A percentile compares a stretch with the other conserved stretches of the same genome.
These are phyloP conservation scores for Teunomyces atbi DNA, from an alignment of 805 yeast species.

Conservation along the genomic window DNA sequence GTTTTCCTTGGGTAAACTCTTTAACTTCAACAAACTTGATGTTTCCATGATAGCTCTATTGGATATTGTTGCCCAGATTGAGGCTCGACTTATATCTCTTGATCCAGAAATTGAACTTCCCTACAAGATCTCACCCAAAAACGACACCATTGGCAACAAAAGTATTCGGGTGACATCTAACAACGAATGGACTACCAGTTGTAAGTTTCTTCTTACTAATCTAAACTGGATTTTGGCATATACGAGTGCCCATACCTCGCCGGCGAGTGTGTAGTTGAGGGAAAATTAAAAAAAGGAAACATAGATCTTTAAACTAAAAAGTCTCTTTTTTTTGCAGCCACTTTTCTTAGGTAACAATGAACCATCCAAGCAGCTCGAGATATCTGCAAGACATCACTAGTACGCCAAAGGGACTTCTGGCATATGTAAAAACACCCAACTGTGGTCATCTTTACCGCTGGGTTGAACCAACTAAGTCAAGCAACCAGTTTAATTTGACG, in stretches of 20 bases:
- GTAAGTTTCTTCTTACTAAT: slow-evolving; percentile 76
- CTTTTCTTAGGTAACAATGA: background rate
- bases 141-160: slow-evolving; percentile 73
- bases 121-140: slow-evolving; percentile 53
- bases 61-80: slow-evolving; percentile 57
- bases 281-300: background rate
- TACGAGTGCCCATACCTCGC: slow-evolving; percentile 40
- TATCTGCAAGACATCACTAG: slow-evolving; percentile 3
- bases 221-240: slow-evolving; percentile 81
- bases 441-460: slow-evolving; percentile 1
- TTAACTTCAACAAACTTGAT: slow-evolving; percentile 76
- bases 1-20: slow-evolving; percentile 64
- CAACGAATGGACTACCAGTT: slow-evolving; percentile 87
- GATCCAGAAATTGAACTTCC: slow-evolving; percentile 68
- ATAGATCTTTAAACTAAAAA: background rate
- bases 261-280: background rate
- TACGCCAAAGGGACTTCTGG: slow-evolving; percentile 1
- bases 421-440: slow-evolving; percentile 1
- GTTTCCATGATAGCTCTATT: slow-evolving; percentile 77
- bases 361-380: background rate
- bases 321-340: background rate
- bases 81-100: slow-evolving; percentile 36
- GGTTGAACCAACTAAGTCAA: background rate
- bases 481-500: background rate
- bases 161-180: slow-evolving; percentile 71